Evolutionary conservation across 2,329 filamentous ascomycete species (phyloP), one percentile per base, ranked within the genome.

Genomic region (Sphaceloma murrayae): DNA sequence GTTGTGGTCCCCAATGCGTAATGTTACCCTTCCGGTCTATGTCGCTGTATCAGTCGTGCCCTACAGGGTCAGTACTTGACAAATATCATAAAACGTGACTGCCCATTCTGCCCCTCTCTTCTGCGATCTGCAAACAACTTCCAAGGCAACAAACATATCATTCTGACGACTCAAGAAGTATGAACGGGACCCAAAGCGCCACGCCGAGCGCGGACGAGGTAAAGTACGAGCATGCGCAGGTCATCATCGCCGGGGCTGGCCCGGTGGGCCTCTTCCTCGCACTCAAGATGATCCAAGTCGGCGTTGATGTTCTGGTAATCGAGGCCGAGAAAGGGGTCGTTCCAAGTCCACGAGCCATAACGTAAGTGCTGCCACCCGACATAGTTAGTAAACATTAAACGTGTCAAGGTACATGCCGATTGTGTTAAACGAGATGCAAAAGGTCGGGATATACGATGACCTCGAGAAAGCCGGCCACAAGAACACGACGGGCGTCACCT

Each of bases 271-370:
- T 40, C 16, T 40, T 40, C 24, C 24, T 27, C 11, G 24, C 24
- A 14, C 24, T 40, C 19, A 30, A 30, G 16, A 21, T 29, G 24
- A 26, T 40, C 6, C 24, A 40, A 30, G 36, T 14, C 3, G 36
- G 36, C 11, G 19, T 29, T 16, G n/a, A 30, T 3, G 24, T 29
- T 8, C 6, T 30, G 7, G 13, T 40, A 14, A 13, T 40, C 2
- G 36, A 40, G 22, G 14, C 36, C 3, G 36, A 30, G 13, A 40
- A 30, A 14, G n/a, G n/a, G 4, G 30, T 40, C n/a, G 8, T 40
- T 16, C 36, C 27, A 14, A 40, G 36, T n/a, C 36, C 24, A 14
- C n/a, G 36, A 30, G 24, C 36, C 10, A 40, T 26, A n/a, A 40
- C 24, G 36, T 29, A 18, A 40, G 36, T 34, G 4, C 16, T 38